These are phyloP conservation scores for Wickerhamomyces subpelliculosus DNA, from an alignment of 805 yeast genomes.

Conservation along the genomic window DNA sequence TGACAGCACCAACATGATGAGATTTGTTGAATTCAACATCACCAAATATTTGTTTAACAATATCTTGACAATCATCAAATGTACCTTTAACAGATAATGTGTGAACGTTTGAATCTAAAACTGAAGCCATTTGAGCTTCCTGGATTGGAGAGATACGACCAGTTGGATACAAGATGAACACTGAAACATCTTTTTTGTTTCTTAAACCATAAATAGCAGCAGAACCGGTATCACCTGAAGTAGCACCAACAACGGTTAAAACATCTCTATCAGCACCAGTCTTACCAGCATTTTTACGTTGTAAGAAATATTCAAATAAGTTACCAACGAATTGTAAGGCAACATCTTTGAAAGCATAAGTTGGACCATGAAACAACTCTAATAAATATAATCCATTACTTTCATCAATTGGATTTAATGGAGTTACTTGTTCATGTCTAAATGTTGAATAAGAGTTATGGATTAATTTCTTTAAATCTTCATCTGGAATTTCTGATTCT, in stretches of 20 bases:
- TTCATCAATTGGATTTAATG: conserved; percentile 56
- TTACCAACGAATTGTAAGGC: conserved; percentile 98
- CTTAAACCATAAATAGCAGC: conserved; percentile 98
- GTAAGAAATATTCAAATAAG: conserved; percentile 85
- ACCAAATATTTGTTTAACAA: conserved; percentile 88
- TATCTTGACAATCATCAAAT: conserved; percentile 97
- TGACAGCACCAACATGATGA: conserved; percentile 95
- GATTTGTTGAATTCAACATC: conserved; percentile 81
- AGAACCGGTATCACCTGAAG: conserved; percentile 98
- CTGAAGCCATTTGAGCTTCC: conserved; percentile 98
- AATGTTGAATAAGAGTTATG: conserved; percentile 81
- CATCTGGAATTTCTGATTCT: conserved; percentile 62
- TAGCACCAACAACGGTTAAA: conserved; percentile 97
- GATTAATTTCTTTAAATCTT: conserved; percentile 58
- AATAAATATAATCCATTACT: conserved; percentile 60
- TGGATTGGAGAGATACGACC: conserved; percentile 97
- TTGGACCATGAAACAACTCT: conserved; percentile 98
- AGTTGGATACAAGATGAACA: conserved; percentile 92
- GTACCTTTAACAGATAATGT: conserved; percentile 93
- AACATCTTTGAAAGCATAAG: conserved; percentile 98
- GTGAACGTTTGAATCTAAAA: conserved; percentile 86
- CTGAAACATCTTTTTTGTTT: conserved; percentile 96
- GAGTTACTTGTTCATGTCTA: conserved; percentile 84
- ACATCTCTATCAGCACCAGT: conserved; percentile 59
- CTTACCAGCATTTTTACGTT: conserved; percentile 57